phyloP scores from a whole-genome alignment of 2,329 filamentous ascomycete genomes.

The Ceratocystis diversiconidia region DNA sequence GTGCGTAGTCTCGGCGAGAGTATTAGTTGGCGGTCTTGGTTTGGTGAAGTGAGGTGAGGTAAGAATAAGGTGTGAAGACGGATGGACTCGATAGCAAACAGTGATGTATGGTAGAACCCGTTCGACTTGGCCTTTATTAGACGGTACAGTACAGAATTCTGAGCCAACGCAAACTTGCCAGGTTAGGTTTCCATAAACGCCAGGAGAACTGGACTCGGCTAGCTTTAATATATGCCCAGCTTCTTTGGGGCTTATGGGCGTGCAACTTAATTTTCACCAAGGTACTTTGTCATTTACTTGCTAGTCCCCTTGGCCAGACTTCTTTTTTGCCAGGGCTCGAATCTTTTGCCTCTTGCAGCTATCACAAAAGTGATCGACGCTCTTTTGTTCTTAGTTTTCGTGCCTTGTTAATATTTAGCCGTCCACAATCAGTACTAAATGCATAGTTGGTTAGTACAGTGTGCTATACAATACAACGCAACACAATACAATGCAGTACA shows the following conservation, averaged over 20 bases:
- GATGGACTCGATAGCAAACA: not conserved
- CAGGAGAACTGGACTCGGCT: not conserved
- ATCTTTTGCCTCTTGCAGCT: constrained; percentile 5
- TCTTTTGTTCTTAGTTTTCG: not conserved
- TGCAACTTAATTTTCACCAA: not conserved
- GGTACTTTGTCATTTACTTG: not conserved
- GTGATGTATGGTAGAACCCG: not conserved
- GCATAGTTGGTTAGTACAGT: too few relatives aligned
- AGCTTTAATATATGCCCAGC: not conserved
- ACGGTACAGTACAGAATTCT: not conserved
- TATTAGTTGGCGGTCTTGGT: too few relatives aligned
- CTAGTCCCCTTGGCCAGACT: not conserved
- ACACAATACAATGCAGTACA: too few relatives aligned
- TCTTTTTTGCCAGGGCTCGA: not conserved
- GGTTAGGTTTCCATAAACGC: too few relatives aligned
- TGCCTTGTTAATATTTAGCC: not conserved
- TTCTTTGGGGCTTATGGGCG: not conserved
- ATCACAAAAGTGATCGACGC: not conserved
- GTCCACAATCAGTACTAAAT: too few relatives aligned
- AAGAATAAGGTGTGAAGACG: too few relatives aligned
- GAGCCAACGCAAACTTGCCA: not conserved
- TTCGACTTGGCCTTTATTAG: not conserved
- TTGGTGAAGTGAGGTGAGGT: too few relatives aligned
- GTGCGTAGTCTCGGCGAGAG: too few relatives aligned
- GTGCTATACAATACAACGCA: too few relatives aligned